Conservation (phyloP, 495 filamentous ascomycete species). For the Xylaria intraflava region DNA sequence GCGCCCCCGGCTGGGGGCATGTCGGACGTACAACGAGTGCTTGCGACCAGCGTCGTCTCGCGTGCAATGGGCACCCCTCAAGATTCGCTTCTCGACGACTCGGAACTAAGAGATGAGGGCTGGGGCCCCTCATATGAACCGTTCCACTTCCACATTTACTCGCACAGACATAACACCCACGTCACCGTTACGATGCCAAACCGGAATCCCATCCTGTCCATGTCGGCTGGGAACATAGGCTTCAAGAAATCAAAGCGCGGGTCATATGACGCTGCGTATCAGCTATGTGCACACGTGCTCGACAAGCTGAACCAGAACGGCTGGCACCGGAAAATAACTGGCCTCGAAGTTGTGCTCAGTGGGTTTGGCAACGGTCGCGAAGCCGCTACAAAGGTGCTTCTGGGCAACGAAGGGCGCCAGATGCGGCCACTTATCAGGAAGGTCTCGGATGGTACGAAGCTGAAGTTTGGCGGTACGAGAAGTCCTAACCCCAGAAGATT, state of each 20-base stretch:
- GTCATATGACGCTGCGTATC: slow-evolving; percentile 88
- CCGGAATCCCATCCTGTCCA: slow-evolving; percentile 63
- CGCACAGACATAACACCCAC: slow-evolving; percentile 87
- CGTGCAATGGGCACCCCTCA: slow-evolving; percentile 14
- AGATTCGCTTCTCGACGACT: slow-evolving; percentile 10
- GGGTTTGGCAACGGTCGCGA: slow-evolving; percentile 83
- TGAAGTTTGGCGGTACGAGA: slow-evolving; percentile 95
- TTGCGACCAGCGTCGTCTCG: slow-evolving; percentile 13
- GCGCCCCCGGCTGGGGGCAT: background rate
- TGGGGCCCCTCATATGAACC: slow-evolving; percentile 36
- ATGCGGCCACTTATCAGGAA: slow-evolving; percentile 63
- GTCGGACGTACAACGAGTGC: slow-evolving; percentile 5
- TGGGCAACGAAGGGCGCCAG: slow-evolving; percentile 74
- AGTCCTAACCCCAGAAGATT: slow-evolving; percentile 74
- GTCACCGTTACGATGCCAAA: slow-evolving; percentile 80
- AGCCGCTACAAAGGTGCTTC: slow-evolving; percentile 77
- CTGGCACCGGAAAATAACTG: slow-evolving; percentile 49
- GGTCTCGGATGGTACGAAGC: slow-evolving; percentile 73
- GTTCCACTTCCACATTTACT: slow-evolving; percentile 81
- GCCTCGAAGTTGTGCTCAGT: slow-evolving; percentile 70
- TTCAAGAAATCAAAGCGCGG: slow-evolving; percentile 74
- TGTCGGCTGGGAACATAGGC: slow-evolving; percentile 75
- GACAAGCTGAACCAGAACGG: slow-evolving; percentile 70
- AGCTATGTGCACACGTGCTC: slow-evolving; percentile 72
- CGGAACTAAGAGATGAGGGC: slow-evolving; percentile 15